Base-by-base conservation (phyloP, 208 protist species). In the Paratrypanosoma confusum region DNA sequence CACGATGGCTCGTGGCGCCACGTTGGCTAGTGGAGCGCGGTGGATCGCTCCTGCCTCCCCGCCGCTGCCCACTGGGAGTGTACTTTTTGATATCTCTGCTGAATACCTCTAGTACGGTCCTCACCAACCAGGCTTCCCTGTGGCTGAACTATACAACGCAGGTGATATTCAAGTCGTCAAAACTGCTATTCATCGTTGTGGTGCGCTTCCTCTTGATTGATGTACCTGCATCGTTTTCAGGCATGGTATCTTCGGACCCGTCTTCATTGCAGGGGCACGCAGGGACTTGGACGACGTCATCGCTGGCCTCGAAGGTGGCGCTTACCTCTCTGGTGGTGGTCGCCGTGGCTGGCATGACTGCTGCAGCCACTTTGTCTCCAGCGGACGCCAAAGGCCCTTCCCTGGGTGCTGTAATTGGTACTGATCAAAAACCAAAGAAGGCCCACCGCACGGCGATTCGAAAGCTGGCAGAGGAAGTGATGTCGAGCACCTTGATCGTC, bases 111-210 rank as follows among this genome's bases (percentile, higher is more conserved):
- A 72, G 58, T 31, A 40, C 63, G 14, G 66, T 78, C 38, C 29
- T 75, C 3, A 77, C 75, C 1, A 71, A 80, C 39, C 44, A 65
- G 18, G 62, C 50, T 1, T 71, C 67, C 1, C 35, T 68, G 11
- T 6, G 73, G 17, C 50, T 84, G 18, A 65, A 43, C 26, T 84
- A 76, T 51, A 36, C 58, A 5, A 43, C 65, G 37, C 75, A 80
- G 46, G 67, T 80, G 1, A 63, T 71, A 8, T 80, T 84, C 29
- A 84, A 80, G 49, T 80, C 70, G 11, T 59, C 56, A 18, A 84
- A 80, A 48, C 54, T 84, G 26, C 55, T 78, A 4, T 55, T 62
- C 41, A 60, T 80, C 29, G 44, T 70, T 46, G 20, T 64, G 27
- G 42, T 77, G 47, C 57, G 63, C 1, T 48, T 53, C 33, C 5